These are phyloP conservation scores for Syzygium aqueum DNA, from an alignment of 345 rosid species.

Conservation along the genomic window DNA sequence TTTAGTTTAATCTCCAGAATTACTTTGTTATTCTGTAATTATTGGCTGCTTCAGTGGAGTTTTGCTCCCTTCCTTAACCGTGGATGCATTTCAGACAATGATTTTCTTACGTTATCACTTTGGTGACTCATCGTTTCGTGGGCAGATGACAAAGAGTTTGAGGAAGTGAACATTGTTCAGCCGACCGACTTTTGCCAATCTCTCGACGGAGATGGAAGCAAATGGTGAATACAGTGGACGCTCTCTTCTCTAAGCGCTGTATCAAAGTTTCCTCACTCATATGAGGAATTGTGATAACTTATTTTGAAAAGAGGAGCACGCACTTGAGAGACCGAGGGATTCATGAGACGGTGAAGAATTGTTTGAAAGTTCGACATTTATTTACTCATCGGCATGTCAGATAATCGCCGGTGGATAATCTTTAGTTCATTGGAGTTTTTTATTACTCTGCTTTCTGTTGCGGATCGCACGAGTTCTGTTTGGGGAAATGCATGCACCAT, in stretches of 20 bases:
- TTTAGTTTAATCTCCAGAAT: not conserved
- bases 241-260: not conserved
- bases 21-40: not conserved
- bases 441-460: not conserved
- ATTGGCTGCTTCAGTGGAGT: not conserved
- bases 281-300: not conserved
- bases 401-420: not conserved
- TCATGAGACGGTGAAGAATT: not conserved
- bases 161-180: slow-evolving; percentile 6
- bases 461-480: not conserved
- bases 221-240: slow-evolving; percentile 23
- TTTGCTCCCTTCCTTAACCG: not conserved
- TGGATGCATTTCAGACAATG: not conserved
- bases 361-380: not conserved
- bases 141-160: slow-evolving; percentile 13
- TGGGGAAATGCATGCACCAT: not conserved
- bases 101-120: not conserved
- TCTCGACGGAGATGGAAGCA: slow-evolving; percentile 8
- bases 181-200: slow-evolving; percentile 7
- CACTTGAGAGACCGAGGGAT: not conserved
- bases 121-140: not conserved
- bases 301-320: not conserved
- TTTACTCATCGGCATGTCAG: not conserved
- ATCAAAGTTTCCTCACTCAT: not conserved
- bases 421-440: not conserved